Base-by-base conservation (phyloP, 805 yeast genomes). In the Torulaspora maleeae region DNA sequence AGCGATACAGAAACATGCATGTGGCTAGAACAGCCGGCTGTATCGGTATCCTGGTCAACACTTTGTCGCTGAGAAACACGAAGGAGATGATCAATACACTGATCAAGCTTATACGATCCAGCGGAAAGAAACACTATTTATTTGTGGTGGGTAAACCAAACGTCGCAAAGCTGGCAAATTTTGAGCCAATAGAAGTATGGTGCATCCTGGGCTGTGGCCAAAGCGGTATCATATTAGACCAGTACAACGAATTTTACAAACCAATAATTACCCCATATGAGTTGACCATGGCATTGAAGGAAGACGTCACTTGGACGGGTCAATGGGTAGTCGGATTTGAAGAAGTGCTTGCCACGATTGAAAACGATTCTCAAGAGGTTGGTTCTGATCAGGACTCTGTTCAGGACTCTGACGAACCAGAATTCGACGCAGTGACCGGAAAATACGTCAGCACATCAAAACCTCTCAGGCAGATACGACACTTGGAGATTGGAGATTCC, bases 101-200 rank as follows among this genome's bases (percentile, higher is more conserved):
- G 6, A 76, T 79, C 12, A 61, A 69, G 20, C 75, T 83, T 65
- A 78, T 93, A 47, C 76, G 73, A 41, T 73, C 70, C 3, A 89
- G 91, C 0, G 96, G 86, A 1, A 93, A 93, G 67, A 93, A 93
- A 60, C 91, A 86, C 53, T 93, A 93, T 60, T 77, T 88, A 61
- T 89, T 93, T 69, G 98, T 90, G 3, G 98, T 93, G 3, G 99
- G 99, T 9, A 93, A 93, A 64, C 98, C 98, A 8, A 93, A 93
- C 59, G 97, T 93, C 15, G 96, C 99, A 20, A 93, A 93, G 59
- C 71, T 93, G 41, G 99, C 98, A 8, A 93, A 93, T 63, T 93
- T 93, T 61, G 99, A 91, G 51, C 82, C 80, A n/a, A 78, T 93
- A 11, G 98, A 93, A 55, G 76, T 86, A 17, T 93, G 99, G 98